These are phyloP conservation scores for Polyrhizophydium stewartii DNA, from an alignment of 371 early-diverging fungal species.

Conservation along the genomic window DNA sequence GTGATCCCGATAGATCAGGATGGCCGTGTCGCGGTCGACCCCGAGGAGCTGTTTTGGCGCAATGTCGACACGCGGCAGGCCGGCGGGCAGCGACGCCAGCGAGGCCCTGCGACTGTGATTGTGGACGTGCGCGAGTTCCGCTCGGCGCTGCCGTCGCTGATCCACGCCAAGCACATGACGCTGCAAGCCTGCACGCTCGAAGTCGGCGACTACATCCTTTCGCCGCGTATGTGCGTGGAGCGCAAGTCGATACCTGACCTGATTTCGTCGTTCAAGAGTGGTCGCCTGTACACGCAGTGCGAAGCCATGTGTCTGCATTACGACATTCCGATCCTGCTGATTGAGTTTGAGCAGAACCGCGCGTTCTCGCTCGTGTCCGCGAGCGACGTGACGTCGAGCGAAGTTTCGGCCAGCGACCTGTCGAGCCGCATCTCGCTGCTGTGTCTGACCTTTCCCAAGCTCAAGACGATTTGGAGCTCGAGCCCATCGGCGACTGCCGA, in stretches of 20 bases:
- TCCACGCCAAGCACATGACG: conserved; percentile 75
- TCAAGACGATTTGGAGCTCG: conserved; percentile 87
- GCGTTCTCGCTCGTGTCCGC: conserved; percentile 64
- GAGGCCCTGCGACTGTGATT: conserved; percentile 46
- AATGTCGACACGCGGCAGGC: conserved; percentile 54
- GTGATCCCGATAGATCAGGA: conserved; percentile 63
- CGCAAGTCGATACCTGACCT: conserved; percentile 92
- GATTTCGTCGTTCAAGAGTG: conserved; percentile 75
- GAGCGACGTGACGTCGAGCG: conserved; percentile 3
- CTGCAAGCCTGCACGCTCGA: conserved; percentile 81
- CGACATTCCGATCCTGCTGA: conserved; percentile 73
- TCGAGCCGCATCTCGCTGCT: conserved; percentile 72
- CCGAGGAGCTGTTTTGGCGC: conserved; percentile 50
- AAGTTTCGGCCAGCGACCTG: conserved; percentile 11
- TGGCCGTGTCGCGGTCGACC: conserved; percentile 33
- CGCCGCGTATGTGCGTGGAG: conserved; percentile 87
- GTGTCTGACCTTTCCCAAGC: conserved; percentile 77
- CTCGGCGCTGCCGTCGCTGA: conserved; percentile 81
- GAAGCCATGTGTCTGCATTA: conserved; percentile 89
- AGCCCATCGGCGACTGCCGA: conserved; percentile 81
- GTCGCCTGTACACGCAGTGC: conserved; percentile 89
- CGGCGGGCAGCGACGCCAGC: conserved; percentile 45
- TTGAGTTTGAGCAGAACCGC: conserved; percentile 90
- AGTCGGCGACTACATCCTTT: conserved; percentile 95
- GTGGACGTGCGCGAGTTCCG: conserved; percentile 97